These are phyloP conservation scores for Syncephalastrum monosporum DNA, from an alignment of 371 early-diverging fungal species.

Conservation along the genomic window DNA sequence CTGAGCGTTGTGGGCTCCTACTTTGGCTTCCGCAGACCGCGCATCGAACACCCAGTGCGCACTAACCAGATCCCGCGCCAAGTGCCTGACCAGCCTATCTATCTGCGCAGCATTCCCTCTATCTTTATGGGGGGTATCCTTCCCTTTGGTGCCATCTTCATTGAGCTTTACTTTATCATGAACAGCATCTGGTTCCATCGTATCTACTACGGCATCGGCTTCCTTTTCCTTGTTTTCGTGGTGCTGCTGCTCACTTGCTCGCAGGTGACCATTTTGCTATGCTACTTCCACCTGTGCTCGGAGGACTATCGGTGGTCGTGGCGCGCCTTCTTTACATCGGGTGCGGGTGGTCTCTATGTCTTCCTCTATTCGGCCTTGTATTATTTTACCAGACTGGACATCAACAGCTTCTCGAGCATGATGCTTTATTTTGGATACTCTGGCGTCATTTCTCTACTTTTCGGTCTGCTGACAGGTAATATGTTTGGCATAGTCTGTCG, in stretches of 20 bases:
- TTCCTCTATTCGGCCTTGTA: conserved; percentile 84
- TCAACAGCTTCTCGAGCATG: conserved; percentile 73
- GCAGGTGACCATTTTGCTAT: conserved; percentile 83
- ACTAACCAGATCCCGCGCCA: conserved; percentile 93
- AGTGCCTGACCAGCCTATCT: conserved; percentile 79
- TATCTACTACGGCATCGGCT: conserved; percentile 90
- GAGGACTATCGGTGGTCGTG: conserved; percentile 97
- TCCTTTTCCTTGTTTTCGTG: conserved; percentile 77
- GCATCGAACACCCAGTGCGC: conserved; percentile 85
- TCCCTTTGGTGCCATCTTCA: conserved; percentile 90
- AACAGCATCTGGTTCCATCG: conserved; percentile 90
- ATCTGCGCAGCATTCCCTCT: conserved; percentile 71
- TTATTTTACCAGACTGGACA: conserved; percentile 70
- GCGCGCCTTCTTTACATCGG: conserved; percentile 89
- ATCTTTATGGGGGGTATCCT: conserved; percentile 83
- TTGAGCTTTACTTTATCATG: conserved; percentile 88
- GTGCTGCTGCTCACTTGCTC: conserved; percentile 83
- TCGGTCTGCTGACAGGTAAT: conserved; percentile 73
- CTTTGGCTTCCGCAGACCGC: conserved; percentile 86
- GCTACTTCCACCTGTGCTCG: conserved; percentile 88
- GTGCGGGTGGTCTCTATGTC: conserved; percentile 85
- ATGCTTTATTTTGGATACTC: conserved; percentile 94
- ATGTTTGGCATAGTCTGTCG: too few species aligned
- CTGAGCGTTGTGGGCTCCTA: conserved; percentile 89
- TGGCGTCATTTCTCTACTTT: conserved; percentile 70